Conservation (phyloP, 1,284 basidiomycete genomes). For the Melampsora larici-populina region DNA sequence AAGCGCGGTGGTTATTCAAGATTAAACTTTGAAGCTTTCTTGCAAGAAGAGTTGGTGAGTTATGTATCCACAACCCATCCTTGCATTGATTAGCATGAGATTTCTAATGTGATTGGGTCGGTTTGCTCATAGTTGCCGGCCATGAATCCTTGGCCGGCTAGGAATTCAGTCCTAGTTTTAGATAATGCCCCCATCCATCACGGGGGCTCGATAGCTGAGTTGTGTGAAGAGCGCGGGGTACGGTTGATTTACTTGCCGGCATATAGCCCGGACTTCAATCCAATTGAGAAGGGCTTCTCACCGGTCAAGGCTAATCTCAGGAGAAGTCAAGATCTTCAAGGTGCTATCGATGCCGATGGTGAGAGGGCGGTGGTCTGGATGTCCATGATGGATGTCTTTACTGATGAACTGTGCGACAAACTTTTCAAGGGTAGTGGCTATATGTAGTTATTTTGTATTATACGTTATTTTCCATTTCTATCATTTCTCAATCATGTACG, state of each 20-base stretch:
- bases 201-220: not conserved
- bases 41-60: no score
- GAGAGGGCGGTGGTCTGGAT: not conserved
- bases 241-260: constrained; percentile 3
- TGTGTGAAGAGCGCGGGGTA: not conserved
- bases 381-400: not conserved
- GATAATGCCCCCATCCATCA: constrained; percentile 9
- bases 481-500: no score
- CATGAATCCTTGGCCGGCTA: constrained; percentile 16
- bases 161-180: constrained; percentile 6
- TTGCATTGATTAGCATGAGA: no score
- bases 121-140: not conserved
- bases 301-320: not conserved
- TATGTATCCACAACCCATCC: no score
- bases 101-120: no score
- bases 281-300: constrained; percentile 26
- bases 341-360: not conserved
- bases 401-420: not conserved
- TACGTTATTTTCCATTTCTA: no score
- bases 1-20: no score
- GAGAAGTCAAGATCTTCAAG: not conserved
- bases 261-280: constrained; percentile 20
- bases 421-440: constrained; percentile 12
- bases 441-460: not conserved
- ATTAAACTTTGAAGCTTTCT: no score